Base-by-base conservation (phyloP, 768 basidiomycete species). In the Kwoniella europaea region DNA sequence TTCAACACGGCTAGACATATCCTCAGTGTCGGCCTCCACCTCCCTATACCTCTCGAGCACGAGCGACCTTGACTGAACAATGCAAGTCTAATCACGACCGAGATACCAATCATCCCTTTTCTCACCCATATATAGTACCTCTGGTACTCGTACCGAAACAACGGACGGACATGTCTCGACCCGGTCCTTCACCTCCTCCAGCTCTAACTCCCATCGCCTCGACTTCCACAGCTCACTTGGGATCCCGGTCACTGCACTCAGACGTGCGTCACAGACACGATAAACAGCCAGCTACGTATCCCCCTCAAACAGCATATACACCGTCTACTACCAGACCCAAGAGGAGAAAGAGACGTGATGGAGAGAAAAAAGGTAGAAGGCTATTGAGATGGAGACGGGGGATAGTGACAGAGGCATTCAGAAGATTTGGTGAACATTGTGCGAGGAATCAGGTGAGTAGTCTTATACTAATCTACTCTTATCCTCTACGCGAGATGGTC, bases 371-470 rank as follows among this genome's bases (percentile, higher is more conserved):
- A 50, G 55, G 68, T 10, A 56, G 68, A 59, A 41, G 57, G 13
- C 22, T n/a, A 2, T 56, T 70, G 44, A 59, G 63, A 63, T 71
- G 65, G 71, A 63, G 66, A 20, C 68, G 63, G 52, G 75, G 67
- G 5, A 73, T 76, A 73, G 78, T 82, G 4, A 74, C 73, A 16
- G 78, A 79, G 55, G 76, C 68, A 12, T 83, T 81, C 65, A 56
- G 80, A 24, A 71, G 66, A 46, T 83, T 83, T 55, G 82, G 82
- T 10, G 74, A 80, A 63, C 82, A 83, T 68, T 81, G 80, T 63
- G 81, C 82, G 2, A 66, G 82, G 52, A 83, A 83, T 79, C 82
- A 83, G 63, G 82, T 83, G 12, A 58, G 78, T 75, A 7, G 6
- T 6, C 35, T 6, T 35, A 35, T 35, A 35, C 35, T 35, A 9